Evolutionary conservation across 768 basidiomycete species (phyloP).

Genomic region (Hortiboletus campestris): DNA sequence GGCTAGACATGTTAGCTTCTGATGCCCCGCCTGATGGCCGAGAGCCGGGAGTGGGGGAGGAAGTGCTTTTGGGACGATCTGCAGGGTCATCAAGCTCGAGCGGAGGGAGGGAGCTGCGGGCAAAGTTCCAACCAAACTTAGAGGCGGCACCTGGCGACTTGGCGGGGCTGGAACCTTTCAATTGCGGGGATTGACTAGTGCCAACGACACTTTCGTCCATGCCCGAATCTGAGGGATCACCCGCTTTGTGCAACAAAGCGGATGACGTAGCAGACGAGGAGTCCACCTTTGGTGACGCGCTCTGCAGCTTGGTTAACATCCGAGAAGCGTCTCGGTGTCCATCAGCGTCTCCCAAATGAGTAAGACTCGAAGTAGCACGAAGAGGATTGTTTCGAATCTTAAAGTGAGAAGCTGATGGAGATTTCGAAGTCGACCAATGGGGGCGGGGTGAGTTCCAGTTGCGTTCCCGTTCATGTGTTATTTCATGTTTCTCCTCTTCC

Average conservation of each 20-base stretch:
- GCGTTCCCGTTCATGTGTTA: slow-evolving; percentile 54
- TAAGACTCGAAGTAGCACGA: slow-evolving; percentile 21
- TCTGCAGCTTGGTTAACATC: slow-evolving; percentile 1
- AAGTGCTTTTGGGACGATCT: slow-evolving; percentile 15
- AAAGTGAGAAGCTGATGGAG: slow-evolving; percentile 14
- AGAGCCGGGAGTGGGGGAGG: slow-evolving; percentile 27
- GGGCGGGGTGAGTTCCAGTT: slow-evolving; percentile 73
- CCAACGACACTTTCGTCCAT: background rate
- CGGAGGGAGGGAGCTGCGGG: slow-evolving; percentile 39
- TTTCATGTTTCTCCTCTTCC: slow-evolving; percentile 33
- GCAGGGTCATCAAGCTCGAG: slow-evolving; percentile 35
- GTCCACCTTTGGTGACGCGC: background rate
- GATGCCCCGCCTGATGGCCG: slow-evolving; percentile 27
- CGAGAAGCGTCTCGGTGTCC: slow-evolving; percentile 7
- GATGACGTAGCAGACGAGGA: background rate
- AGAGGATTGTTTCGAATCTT: slow-evolving; percentile 10
- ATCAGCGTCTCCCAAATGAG: slow-evolving; percentile 6
- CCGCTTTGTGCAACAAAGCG: background rate
- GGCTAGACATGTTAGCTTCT: slow-evolving; percentile 30
- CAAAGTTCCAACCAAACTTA: slow-evolving; percentile 41
- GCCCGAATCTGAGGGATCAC: background rate
- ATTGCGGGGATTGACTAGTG: background rate
- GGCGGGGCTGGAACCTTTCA: slow-evolving; percentile 7
- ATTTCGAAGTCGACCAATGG: slow-evolving; percentile 42
- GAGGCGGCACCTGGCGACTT: slow-evolving; percentile 25